Evolutionary conservation across 208 protist species (phyloP), one percentile per base, ranked within the genome.

Genomic region (Kentomonas sorsogonicus): DNA sequence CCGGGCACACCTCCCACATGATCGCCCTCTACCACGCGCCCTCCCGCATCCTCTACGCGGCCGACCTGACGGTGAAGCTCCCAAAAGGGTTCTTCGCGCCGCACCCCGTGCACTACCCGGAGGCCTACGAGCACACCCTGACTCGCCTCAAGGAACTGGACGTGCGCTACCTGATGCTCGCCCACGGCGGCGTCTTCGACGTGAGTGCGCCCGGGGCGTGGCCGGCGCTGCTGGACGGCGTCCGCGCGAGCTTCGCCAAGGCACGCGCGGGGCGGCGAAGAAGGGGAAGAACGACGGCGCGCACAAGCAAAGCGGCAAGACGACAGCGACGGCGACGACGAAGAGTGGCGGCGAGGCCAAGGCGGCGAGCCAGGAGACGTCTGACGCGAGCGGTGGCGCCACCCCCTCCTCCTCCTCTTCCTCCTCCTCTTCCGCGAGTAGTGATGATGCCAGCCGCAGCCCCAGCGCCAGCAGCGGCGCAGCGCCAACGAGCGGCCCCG

Each of bases 1-100:
- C 69, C 77, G n/a, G 77, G 77, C 77, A 85, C 66, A 85, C 77
- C 3, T 60, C 57, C 13, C 72, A 85, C 53, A 77, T 80, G 72
- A 53, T 85, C 10, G 71, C 54, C 2, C 61, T 78, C 34, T 86
- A 78, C 60, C 78, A 86, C 62, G 5, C 34, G 11, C 47, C 66
- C 15, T 63, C 70, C 7, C 51, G 67, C n/a, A 60, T 66, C 38
- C 72, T 86, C 39, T 81, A 86, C 62, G 43, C 50, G 5, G 57
- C 66, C 2, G 73, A 86, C 48, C 54, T 73, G 48, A 47, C 74
- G 48, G 70, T 86, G 16, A 62, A 57, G 2, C 62, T 74, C 4
- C 36, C 41, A 36, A 69, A 66, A 41, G 68, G 61, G 15, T 74
- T 78, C 56, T 76, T 78, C 31, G 48, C 67, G 11, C 71, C 70